Conservation (phyloP, 352 stramenopile genomes). For the Chrysophaeum taylorii region DNA sequence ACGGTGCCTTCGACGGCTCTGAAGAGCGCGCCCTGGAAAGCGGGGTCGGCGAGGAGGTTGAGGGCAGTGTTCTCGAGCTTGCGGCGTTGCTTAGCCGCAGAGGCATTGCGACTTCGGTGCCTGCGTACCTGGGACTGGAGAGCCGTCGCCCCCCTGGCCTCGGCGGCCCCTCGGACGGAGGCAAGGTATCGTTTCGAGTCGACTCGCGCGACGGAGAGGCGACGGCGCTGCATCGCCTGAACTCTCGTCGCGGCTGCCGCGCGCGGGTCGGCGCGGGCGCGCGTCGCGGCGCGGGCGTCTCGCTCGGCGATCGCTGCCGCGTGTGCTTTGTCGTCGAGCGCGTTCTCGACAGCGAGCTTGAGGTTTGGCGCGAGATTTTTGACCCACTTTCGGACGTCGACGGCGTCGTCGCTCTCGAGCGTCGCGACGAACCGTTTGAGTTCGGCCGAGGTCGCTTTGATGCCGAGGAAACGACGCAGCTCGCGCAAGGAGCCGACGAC, state of each 20-base stretch:
- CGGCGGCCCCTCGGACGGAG: not conserved
- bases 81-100: not conserved
- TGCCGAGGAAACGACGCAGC: not conserved
- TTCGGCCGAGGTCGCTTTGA: constrained; percentile 12
- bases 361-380: constrained; percentile 7
- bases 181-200: too few species aligned
- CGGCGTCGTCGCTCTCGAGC: constrained; percentile 11
- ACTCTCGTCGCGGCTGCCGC: too few species aligned
- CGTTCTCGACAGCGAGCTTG: constrained; percentile 3
- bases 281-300: not conserved
- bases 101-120: not conserved
- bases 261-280: not conserved
- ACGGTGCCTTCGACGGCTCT: not conserved
- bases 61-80: not conserved
- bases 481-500: constrained; percentile 11
- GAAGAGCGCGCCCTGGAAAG: not conserved
- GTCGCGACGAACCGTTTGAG: constrained; percentile 17
- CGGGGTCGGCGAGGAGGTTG: not conserved
- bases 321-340: constrained; percentile 15
- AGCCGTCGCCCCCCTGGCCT: not conserved
- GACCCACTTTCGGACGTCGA: constrained; percentile 16
- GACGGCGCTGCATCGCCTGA: too few species aligned
- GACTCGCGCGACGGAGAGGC: not conserved
- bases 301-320: not conserved
- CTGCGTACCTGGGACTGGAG: not conserved